phyloP scores from a whole-genome alignment of 306 rosid genomes.

The Adenanthera pavonina region DNA sequence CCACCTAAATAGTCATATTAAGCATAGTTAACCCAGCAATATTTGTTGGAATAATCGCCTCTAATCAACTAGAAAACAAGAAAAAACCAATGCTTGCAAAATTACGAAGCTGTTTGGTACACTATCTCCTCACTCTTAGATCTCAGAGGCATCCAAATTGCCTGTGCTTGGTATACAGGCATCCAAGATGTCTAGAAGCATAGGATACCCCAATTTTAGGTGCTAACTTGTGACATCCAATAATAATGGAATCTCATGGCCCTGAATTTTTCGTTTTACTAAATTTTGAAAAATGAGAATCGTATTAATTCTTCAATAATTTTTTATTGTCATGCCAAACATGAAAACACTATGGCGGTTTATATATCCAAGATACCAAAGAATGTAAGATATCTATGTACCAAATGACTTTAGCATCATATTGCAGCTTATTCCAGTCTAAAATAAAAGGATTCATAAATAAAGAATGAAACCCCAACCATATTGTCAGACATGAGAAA shows the following conservation, averaged over 20 bases:
- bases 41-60: constrained; percentile 32
- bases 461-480: not conserved
- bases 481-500: not conserved
- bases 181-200: constrained; percentile 13
- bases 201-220: not conserved
- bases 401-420: not conserved
- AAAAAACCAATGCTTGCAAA: not conserved
- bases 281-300: not conserved
- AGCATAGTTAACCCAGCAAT: constrained; percentile 38
- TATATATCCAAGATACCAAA: not conserved
- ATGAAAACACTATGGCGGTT: not conserved
- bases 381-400: not conserved
- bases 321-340: not conserved
- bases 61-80: not conserved
- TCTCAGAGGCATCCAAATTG: not conserved
- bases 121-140: constrained; percentile 2
- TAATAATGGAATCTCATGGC: not conserved
- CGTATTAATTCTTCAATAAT: too few species aligned
- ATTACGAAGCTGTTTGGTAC: not conserved
- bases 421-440: not conserved
- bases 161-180: not conserved
- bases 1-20: constrained; percentile 61
- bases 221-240: not conserved
- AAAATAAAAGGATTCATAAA: not conserved
- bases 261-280: not conserved